Evolutionary conservation across 768 basidiomycete species (phyloP).

Genomic region (Piloderma croceum): DNA sequence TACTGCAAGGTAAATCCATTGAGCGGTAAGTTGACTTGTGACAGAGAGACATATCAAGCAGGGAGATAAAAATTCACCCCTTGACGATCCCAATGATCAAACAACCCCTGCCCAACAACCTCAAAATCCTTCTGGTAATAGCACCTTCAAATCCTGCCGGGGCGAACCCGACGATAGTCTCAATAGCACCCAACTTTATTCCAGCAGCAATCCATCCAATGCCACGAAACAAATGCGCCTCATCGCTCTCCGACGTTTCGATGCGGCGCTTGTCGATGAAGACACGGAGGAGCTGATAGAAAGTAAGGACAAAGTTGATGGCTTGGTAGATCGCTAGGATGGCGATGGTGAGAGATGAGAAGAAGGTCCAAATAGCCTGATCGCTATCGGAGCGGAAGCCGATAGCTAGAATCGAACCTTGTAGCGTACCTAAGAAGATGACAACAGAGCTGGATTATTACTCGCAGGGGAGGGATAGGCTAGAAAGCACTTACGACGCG

Average conservation of each 20-base stretch:
- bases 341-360: constrained; percentile 56
- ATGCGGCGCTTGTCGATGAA: constrained; percentile 48
- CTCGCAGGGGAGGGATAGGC: background rate
- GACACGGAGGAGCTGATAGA: constrained; percentile 50
- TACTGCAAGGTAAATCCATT: constrained; percentile 25
- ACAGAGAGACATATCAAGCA: constrained; percentile 1
- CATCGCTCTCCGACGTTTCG: constrained; percentile 41
- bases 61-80: constrained; percentile 59
- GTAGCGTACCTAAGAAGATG: constrained; percentile 1
- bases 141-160: constrained; percentile 45
- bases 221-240: constrained; percentile 49
- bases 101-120: constrained; percentile 47
- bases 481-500: constrained; percentile 42
- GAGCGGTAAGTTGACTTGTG: background rate
- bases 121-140: constrained; percentile 53
- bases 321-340: constrained; percentile 55
- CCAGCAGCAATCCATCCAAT: constrained; percentile 61
- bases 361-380: constrained; percentile 46
- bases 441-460: background rate
- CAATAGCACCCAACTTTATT: constrained; percentile 57
- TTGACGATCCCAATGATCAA: constrained; percentile 60
- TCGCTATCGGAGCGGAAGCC: constrained; percentile 35
- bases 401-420: constrained; percentile 23
- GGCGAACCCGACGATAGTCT: constrained; percentile 61
- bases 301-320: constrained; percentile 50